A percentile compares a stretch with the other conserved stretches of the same genome.
phyloP scores from a whole-genome alignment of 345 rosid genomes.

The Pelargonium nanum region DNA sequence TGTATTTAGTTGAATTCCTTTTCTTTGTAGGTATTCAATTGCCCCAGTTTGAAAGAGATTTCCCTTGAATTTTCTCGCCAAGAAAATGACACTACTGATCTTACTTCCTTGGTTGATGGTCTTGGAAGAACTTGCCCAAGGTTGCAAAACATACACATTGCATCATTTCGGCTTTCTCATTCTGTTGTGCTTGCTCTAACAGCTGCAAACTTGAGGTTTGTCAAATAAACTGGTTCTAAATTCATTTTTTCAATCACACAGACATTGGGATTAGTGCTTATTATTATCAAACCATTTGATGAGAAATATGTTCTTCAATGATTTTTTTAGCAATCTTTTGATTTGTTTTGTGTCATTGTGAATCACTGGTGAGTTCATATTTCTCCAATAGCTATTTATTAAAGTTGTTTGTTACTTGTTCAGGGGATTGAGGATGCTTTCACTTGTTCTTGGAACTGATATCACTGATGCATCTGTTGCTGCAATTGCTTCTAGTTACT shows the following conservation, averaged over 20 bases:
- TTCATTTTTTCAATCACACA: neutral
- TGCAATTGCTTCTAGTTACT: conserved; percentile 70
- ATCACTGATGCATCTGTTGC: conserved; percentile 93
- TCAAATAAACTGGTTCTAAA: neutral
- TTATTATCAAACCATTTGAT: neutral
- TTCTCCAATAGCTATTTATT: neutral
- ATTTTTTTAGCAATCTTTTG: neutral
- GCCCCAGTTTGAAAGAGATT: conserved; percentile 72
- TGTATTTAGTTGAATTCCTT: neutral
- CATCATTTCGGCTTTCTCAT: conserved; percentile 75
- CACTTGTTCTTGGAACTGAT: conserved; percentile 82
- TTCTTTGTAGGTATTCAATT: conserved; percentile 52
- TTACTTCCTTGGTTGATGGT: conserved; percentile 50
- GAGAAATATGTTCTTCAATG: neutral
- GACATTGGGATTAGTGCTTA: neutral
- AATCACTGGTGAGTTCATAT: neutral
- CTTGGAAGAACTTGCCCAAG: conserved; percentile 67
- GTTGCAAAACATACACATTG: conserved; percentile 78
- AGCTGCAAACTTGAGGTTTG: conserved; percentile 74
- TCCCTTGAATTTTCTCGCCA: conserved; percentile 78
- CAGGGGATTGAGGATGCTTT: conserved; percentile 87
- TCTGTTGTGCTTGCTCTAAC: conserved; percentile 75
- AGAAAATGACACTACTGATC: conserved; percentile 70
- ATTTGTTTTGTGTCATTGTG: neutral
- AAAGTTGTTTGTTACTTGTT: conserved; percentile 8